Percentiles rank a stretch among this genome's conserved stretches.
Evolutionary conservation across 768 basidiomycete species (phyloP).

Genomic region (Sporobolomyces roseus): DNA sequence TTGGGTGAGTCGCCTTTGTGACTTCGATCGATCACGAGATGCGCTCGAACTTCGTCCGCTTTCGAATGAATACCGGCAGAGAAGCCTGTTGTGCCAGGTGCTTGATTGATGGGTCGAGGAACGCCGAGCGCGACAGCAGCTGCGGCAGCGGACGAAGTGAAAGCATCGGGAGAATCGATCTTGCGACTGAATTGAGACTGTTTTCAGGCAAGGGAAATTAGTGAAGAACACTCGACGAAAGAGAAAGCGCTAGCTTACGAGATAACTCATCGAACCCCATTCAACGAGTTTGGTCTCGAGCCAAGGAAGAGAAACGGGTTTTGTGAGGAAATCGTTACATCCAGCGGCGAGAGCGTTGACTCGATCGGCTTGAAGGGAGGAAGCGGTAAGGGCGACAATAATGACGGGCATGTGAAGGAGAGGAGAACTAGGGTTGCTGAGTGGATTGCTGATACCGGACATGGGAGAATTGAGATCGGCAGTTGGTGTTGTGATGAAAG

Average conservation of each 20-base stretch:
- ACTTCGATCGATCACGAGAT: constrained; percentile 36
- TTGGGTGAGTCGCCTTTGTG: neutral
- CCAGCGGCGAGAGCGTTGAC: constrained; percentile 96
- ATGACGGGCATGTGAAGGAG: constrained; percentile 66
- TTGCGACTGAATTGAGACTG: constrained; percentile 41
- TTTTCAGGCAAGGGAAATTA: too few species aligned
- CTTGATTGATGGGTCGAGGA: neutral
- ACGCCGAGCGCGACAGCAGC: neutral
- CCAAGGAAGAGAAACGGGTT: constrained; percentile 92
- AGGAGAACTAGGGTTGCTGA: constrained; percentile 59
- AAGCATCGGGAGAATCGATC: constrained; percentile 17
- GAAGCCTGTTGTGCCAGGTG: neutral
- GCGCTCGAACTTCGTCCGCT: constrained; percentile 31
- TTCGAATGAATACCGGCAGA: constrained; percentile 9
- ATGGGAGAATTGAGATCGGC: constrained; percentile 52
- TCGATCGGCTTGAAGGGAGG: constrained; percentile 88
- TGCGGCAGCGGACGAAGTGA: neutral
- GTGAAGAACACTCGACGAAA: too few species aligned
- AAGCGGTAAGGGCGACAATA: constrained; percentile 98
- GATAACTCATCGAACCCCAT: constrained; percentile 80
- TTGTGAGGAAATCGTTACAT: constrained; percentile 97
- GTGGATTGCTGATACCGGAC: constrained; percentile 56
- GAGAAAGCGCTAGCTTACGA: too few species aligned
- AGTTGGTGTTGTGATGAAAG: constrained; percentile 65
- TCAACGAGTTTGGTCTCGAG: constrained; percentile 97